These are phyloP conservation scores for Aspergillus ellipticus DNA, from an alignment of 495 filamentous ascomycete genomes.

Conservation along the genomic window DNA sequence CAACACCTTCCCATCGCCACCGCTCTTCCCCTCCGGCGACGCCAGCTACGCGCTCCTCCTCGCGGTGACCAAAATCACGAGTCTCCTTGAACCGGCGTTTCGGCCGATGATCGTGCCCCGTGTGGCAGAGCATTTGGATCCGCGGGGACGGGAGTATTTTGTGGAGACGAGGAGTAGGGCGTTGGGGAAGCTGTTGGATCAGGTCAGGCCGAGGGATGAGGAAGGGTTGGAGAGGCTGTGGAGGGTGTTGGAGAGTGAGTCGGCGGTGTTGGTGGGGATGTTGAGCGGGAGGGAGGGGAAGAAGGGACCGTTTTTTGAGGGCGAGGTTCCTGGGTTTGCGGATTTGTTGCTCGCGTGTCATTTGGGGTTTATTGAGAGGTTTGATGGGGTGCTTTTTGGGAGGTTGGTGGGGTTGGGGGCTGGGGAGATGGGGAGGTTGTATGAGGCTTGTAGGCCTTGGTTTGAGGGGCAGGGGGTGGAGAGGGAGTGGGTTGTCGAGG, in stretches of 20 bases:
- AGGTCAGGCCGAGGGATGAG: conserved; percentile 8
- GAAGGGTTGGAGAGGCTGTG: conserved; percentile 13
- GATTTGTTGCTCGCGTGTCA: conserved; percentile 19
- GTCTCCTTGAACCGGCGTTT: background rate
- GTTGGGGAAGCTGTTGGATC: conserved; percentile 28
- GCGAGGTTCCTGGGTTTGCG: conserved; percentile 25
- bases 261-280: conserved; percentile 15
- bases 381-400: conserved; percentile 19
- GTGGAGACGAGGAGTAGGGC: conserved; percentile 18
- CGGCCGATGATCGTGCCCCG: conserved; percentile 18
- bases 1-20: conserved; percentile 23
- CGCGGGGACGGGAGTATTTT: conserved; percentile 29
- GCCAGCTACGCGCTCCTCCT: conserved; percentile 25
- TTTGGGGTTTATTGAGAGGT: conserved; percentile 23
- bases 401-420: conserved; percentile 18
- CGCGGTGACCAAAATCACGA: conserved; percentile 10
- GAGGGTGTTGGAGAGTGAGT: conserved; percentile 16
- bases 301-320: conserved; percentile 27
- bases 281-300: conserved; percentile 26
- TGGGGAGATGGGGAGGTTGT: conserved; percentile 24
- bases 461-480: conserved; percentile 31
- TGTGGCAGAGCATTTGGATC: conserved; percentile 22
- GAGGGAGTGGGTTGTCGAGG: conserved; percentile 34
- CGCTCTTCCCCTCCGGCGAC: conserved; percentile 31
- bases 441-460: conserved; percentile 29